These are phyloP conservation scores for Aphanomyces astaci DNA, from an alignment of 352 stramenopile species.

Conservation along the genomic window DNA sequence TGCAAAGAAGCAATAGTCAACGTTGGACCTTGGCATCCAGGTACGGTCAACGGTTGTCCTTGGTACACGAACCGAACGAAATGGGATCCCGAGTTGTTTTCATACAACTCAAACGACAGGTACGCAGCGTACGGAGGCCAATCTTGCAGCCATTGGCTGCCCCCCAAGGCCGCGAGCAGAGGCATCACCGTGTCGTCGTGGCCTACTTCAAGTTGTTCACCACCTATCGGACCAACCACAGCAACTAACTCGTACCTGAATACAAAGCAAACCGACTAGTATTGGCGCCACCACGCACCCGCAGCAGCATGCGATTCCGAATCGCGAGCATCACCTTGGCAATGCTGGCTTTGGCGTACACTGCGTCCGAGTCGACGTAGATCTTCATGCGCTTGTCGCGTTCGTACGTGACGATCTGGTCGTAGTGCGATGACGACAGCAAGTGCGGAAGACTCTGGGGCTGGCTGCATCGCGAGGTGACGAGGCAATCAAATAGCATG, in stretches of 20 bases:
- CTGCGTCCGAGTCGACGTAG: constrained; percentile 10
- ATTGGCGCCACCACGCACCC: not conserved
- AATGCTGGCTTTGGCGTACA: constrained; percentile 12
- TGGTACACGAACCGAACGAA: constrained; percentile 16
- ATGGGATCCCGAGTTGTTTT: not conserved
- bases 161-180: constrained; percentile 3
- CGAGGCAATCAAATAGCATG: constrained; percentile 10
- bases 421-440: not conserved
- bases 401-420: constrained; percentile 7
- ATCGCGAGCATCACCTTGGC: not conserved
- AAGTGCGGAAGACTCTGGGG: not conserved
- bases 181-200: constrained; percentile 21
- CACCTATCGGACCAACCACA: not conserved
- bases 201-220: not conserved
- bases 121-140: constrained; percentile 16
- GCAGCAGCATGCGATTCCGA: not conserved
- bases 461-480: constrained; percentile 6
- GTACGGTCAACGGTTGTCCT: constrained; percentile 1
- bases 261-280: constrained; percentile 10
- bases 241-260: not conserved
- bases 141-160: not conserved
- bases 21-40: not conserved
- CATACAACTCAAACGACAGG: constrained; percentile 8
- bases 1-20: too few species aligned
- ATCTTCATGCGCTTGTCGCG: constrained; percentile 22